A percentile compares a stretch with the other conserved stretches of the same genome.
phyloP scores from a whole-genome alignment of 805 yeast species.

The Metschnikowia lochheadii region DNA sequence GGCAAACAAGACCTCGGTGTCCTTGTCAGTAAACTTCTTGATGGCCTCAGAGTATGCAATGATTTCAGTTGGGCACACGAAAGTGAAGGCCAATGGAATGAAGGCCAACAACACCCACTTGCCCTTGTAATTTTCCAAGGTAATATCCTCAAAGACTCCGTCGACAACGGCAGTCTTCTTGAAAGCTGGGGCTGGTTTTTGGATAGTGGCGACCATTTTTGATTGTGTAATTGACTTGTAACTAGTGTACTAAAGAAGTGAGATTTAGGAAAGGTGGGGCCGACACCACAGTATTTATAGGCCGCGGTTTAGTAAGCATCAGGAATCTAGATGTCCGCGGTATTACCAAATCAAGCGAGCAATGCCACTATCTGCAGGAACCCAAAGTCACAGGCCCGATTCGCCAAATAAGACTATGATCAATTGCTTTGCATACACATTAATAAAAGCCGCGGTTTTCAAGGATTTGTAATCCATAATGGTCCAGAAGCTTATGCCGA shows the following conservation, averaged over 20 bases:
- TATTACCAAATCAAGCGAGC: slow-evolving; percentile 10
- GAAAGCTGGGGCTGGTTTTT: slow-evolving; percentile 95
- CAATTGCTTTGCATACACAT: background rate
- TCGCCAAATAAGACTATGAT: background rate
- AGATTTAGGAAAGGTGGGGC: background rate
- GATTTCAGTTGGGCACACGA: slow-evolving; percentile 99
- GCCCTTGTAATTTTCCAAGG: slow-evolving; percentile 94
- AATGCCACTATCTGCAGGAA: slow-evolving; percentile 3
- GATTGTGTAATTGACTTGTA: background rate
- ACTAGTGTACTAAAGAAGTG: background rate
- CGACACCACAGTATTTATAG: slow-evolving; percentile 12
- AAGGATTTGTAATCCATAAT: background rate
- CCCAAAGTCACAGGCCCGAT: slow-evolving; percentile 1
- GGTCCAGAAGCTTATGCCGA: background rate
- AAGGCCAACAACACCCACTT: slow-evolving; percentile 97
- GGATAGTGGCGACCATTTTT: slow-evolving; percentile 82
- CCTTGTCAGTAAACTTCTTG: slow-evolving; percentile 81
- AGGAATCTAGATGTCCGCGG: slow-evolving; percentile 17
- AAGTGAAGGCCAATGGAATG: slow-evolving; percentile 98
- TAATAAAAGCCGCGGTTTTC: background rate
- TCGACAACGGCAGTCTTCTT: slow-evolving; percentile 95
- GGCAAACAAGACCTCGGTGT: slow-evolving; percentile 87
- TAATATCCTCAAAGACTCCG: slow-evolving; percentile 92
- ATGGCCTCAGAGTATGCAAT: slow-evolving; percentile 97
- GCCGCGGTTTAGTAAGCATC: slow-evolving; percentile 13